Evolutionary conservation across 2,329 filamentous ascomycete genomes (phyloP), one percentile per base, ranked within the genome.

Genomic region (Clathrospora elynae): DNA sequence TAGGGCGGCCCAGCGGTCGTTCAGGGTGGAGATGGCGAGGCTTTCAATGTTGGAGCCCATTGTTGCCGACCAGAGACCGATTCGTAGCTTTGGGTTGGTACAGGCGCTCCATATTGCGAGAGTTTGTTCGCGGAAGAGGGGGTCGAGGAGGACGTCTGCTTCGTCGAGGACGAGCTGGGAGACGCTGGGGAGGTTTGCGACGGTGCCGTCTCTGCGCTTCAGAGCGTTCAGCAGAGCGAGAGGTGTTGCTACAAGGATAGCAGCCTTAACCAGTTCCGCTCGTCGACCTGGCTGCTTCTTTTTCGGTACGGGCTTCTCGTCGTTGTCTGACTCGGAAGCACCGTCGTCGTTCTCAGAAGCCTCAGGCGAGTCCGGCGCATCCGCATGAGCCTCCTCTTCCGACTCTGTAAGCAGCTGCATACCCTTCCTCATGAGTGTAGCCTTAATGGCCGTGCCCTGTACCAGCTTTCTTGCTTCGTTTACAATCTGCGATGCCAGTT

Each of bases 21-120:
- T 35, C 70, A 78, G 23, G 10, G 85, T 86, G n/a, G 82, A 80
- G 5, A 80, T 80, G 32, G 89, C 81, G 6, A 96, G 76, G 13
- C 84, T 78, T 73, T 99, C 93, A 28, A 97, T 88, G 57, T 86
- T 93, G 11, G 92, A 96, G 3, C 88, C 90, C 85, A 99, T 96
- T 0, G 93, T 99, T 10, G 93, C 93, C 10, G 93, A 97, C 90
- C 92, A 99, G 47, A 95, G 84, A 7, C 87, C 89, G 3, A 90
- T 78, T 16, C 84, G 81, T 6, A 97, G 75, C n/a, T 78, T 72
- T 3, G 82, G 76, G 55, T 85, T 84, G 2, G 77, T 83, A 68
- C 92, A 92, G 3, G 87, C 82, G 28, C 82, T 81, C 90, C 91
- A 96, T 50, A 97, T 85, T 3, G 81, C 80, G 24, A 95, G 76